Evolutionary conservation across 257 asterid species (phyloP), one percentile per base, ranked within the genome.

Genomic region (Avicennia marina): DNA sequence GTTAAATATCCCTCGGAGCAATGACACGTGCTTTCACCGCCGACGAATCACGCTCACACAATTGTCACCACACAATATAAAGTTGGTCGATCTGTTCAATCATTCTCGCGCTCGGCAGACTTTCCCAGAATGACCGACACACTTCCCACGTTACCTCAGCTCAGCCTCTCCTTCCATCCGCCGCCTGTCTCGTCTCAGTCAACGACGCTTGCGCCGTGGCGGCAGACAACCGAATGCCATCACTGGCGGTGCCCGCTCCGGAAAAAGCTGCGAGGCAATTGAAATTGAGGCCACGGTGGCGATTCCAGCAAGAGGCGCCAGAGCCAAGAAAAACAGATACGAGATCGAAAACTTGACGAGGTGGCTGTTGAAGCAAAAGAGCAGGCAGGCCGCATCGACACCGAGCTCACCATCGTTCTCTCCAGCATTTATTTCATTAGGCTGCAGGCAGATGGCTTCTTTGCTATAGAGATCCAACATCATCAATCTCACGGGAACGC

Each of bases 341-440:
- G 78, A 78, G 7, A 80, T 84, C 19, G 81, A 83, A n/a, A 84
- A 71, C 68, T 59, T 75, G 45, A 86, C 96, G 1, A 78, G 86
- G 1, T 90, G 96, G 96, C 72, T 90, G 1, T 33, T 89, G 72
- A 85, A 64, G 72, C 87, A 84, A n/a, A n/a, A 40, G 94, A 89
- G 46, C 86, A 75, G 40, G 74, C 79, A 1, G 93, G 93, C n/a
- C 48, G 69, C 25, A 82, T 84, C 11, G 94, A 89, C 34, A 75
- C 90, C 6, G 95, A 89, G 64, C 81, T 89, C 48, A 76, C 95
- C 0, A 64, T 83, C 10, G 97, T 86, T 1, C 80, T 86, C 39
- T 78, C 94, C 18, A 86, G 95, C 75, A 84, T 90, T 27, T 86
- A 84, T 90, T 27, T 86, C 97, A 21, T 51, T 84, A n/a, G 96